Conservation (phyloP, 1,139 yeast species). For the Yamadazyma aaseri region DNA sequence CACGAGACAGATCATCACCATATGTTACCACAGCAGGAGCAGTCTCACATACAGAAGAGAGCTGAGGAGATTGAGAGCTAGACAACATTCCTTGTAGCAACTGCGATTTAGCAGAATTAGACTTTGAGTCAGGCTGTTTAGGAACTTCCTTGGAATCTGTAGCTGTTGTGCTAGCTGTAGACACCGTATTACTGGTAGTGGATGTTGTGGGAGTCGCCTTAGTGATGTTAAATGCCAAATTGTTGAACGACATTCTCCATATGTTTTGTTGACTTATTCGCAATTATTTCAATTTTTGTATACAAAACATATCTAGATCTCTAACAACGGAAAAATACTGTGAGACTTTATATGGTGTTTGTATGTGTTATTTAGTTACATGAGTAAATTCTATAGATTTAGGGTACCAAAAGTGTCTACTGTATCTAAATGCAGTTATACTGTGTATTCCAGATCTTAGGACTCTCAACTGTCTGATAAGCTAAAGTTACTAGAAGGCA, state of each 20-base stretch:
- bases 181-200: conserved; percentile 28
- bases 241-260: conserved; percentile 20
- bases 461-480: too few species aligned
- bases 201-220: conserved; percentile 48
- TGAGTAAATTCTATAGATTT: too few species aligned
- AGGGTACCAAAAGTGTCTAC: too few species aligned
- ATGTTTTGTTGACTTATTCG: too few species aligned
- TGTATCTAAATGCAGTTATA: too few species aligned
- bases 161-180: conserved; percentile 18
- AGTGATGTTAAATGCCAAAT: conserved; percentile 36
- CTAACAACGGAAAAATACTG: too few species aligned
- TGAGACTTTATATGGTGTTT: too few species aligned
- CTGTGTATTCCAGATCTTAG: too few species aligned
- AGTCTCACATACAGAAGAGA: conserved; percentile 16
- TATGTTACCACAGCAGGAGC: conserved; percentile 29
- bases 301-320: too few species aligned
- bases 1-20: conserved; percentile 14
- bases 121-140: conserved; percentile 2
- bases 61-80: conserved; percentile 8
- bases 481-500: too few species aligned
- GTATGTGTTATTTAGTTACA: too few species aligned
- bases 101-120: conserved; percentile 14
- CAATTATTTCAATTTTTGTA: too few species aligned
- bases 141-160: conserved; percentile 20
- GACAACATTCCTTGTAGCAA: conserved; percentile 21